These are phyloP conservation scores for Populus ilicifolia DNA, from an alignment of 345 rosid genomes.

Conservation along the genomic window DNA sequence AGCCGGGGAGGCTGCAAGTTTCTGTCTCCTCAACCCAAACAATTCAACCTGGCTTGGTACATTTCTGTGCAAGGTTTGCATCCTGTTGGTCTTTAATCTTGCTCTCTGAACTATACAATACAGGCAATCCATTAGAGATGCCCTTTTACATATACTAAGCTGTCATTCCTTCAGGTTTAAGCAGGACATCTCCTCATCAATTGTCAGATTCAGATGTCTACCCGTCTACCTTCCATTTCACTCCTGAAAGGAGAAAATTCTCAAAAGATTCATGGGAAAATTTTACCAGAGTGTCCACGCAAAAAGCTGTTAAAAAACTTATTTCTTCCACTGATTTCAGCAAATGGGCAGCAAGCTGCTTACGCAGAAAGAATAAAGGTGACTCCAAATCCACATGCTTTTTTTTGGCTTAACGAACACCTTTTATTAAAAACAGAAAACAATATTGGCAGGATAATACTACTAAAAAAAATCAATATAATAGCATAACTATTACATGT, in stretches of 20 bases:
- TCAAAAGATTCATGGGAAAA: conserved; percentile 57
- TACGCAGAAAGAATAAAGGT: conserved; percentile 77
- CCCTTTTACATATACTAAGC: not conserved
- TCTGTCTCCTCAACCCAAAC: conserved; percentile 10
- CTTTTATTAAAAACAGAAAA: too few species aligned
- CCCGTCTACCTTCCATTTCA: conserved; percentile 61
- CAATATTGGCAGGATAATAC: too few species aligned
- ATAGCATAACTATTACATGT: too few species aligned
- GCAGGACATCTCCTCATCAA: conserved; percentile 23
- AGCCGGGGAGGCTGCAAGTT: conserved; percentile 30
- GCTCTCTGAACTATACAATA: not conserved
- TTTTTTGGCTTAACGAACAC: too few species aligned
- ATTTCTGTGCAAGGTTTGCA: conserved; percentile 41
- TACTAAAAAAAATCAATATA: too few species aligned
- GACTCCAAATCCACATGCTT: conserved; percentile 30
- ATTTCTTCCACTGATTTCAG: conserved; percentile 74
- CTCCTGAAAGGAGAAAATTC: conserved; percentile 62
- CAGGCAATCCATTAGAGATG: not conserved
- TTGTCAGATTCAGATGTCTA: conserved; percentile 42
- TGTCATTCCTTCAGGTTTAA: conserved; percentile 36
- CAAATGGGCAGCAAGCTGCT: conserved; percentile 55
- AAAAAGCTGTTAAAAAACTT: conserved; percentile 66
- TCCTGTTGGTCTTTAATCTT: not conserved
- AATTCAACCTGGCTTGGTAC: conserved; percentile 24
- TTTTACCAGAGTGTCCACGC: conserved; percentile 53